phyloP scores from a whole-genome alignment of 2,329 filamentous ascomycete genomes.

The Sordariomycetes sp. region DNA sequence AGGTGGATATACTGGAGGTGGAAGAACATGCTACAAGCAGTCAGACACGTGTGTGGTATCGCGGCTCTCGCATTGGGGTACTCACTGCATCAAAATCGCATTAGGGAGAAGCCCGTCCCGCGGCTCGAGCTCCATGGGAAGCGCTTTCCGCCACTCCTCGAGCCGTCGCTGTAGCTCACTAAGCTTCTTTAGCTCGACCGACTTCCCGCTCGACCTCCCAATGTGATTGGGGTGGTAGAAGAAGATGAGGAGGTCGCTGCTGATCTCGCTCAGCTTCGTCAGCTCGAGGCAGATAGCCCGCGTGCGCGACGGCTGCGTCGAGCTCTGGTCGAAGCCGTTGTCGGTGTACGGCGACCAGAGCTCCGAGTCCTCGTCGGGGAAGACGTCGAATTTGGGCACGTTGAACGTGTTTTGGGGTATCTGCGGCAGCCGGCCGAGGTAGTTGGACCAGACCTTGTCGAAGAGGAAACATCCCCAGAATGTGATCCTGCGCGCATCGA shows the following conservation, averaged over 20 bases:
- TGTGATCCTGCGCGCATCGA: slow-evolving; percentile 80
- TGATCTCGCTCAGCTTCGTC: slow-evolving; percentile 79
- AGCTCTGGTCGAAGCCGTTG: slow-evolving; percentile 57
- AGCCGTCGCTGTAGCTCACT: slow-evolving; percentile 82
- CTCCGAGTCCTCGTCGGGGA: slow-evolving; percentile 75
- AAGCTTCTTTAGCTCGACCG: slow-evolving; percentile 79
- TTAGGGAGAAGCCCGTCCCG: slow-evolving; percentile 82
- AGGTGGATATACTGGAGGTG: slow-evolving; percentile 92
- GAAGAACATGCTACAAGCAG: slow-evolving; percentile 72
- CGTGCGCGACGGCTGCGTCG: slow-evolving; percentile 70
- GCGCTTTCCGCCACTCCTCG: slow-evolving; percentile 74
- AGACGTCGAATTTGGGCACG: slow-evolving; percentile 80
- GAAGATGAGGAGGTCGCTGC: slow-evolving; percentile 72
- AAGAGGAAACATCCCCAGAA: slow-evolving; percentile 99
- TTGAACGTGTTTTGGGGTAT: slow-evolving; percentile 68
- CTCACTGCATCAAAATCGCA: slow-evolving; percentile 72
- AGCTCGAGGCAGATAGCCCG: slow-evolving; percentile 73
- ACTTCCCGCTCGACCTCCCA: slow-evolving; percentile 54
- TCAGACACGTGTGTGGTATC: background rate
- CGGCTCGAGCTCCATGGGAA: slow-evolving; percentile 79
- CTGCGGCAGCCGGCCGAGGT: slow-evolving; percentile 82
- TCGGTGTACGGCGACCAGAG: slow-evolving; percentile 85
- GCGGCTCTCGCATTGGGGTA: slow-evolving; percentile 11
- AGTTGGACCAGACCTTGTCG: slow-evolving; percentile 98
- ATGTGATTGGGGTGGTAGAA: slow-evolving; percentile 78